phyloP scores from a whole-genome alignment of 345 rosid genomes.

The Corchorus olitorius region DNA sequence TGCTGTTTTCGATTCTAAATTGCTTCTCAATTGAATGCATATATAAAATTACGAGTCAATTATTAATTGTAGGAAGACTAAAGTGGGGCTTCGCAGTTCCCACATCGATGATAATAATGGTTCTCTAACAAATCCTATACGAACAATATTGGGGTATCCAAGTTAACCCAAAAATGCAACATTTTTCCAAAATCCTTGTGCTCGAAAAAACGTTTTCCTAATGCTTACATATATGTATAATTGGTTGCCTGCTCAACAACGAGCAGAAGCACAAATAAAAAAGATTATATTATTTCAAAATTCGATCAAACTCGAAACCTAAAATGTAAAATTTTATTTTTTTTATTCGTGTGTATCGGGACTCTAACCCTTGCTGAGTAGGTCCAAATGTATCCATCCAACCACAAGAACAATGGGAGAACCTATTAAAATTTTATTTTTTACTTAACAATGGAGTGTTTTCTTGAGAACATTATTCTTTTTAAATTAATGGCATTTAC shows the following conservation, averaged over 20 bases:
- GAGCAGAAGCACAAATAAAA: background rate
- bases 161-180: background rate
- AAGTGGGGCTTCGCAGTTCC: background rate
- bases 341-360: no score
- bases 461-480: no score
- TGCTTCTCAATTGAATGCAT: constrained; percentile 6
- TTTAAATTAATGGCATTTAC: no score
- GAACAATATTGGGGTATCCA: background rate
- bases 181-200: background rate
- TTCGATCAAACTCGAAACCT: no score
- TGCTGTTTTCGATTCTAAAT: background rate
- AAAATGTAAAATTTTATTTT: no score
- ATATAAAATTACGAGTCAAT: background rate
- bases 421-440: no score
- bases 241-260: background rate
- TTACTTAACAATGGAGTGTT: no score
- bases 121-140: background rate
- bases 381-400: no score
- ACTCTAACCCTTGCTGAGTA: no score
- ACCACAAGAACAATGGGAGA: no score
- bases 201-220: background rate
- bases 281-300: no score
- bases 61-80: background rate
- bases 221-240: background rate
- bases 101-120: constrained; percentile 3